Percentiles rank a stretch among this genome's conserved stretches.
These are phyloP conservation scores for Leucocoprinus sp. DNA, from an alignment of 768 basidiomycete genomes.

Conservation along the genomic window DNA sequence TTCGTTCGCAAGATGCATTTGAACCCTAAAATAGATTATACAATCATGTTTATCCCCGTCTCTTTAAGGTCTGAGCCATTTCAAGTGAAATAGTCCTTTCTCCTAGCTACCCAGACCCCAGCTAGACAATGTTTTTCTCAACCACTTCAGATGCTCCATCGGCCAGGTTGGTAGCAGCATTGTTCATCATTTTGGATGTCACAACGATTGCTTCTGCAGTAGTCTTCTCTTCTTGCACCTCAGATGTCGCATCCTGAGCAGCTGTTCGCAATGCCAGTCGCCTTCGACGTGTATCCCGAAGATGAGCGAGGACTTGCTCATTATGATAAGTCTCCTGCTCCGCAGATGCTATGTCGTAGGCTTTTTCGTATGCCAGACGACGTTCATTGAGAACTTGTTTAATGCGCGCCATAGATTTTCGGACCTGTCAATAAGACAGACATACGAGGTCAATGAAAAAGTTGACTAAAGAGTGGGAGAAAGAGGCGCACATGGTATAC, in stretches of 20 bases:
- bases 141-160: too few relatives aligned
- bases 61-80: too few relatives aligned
- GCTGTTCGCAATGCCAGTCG: background rate
- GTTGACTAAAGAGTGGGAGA: background rate
- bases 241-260: too few relatives aligned
- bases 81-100: too few relatives aligned
- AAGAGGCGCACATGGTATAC: slow-evolving; percentile 35
- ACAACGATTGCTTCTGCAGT: background rate
- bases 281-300: background rate
- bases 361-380: slow-evolving; percentile 73
- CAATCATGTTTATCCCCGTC: too few relatives aligned
- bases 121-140: too few relatives aligned
- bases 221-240: background rate
- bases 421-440: slow-evolving; percentile 44
- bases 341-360: slow-evolving; percentile 17
- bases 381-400: slow-evolving; percentile 91
- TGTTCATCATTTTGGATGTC: background rate
- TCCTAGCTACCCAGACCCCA: too few relatives aligned
- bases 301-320: background rate
- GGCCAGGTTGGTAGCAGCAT: too few relatives aligned
- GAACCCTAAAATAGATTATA: too few relatives aligned
- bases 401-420: slow-evolving; percentile 95
- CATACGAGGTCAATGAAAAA: background rate
- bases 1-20: too few relatives aligned
- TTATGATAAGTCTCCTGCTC: background rate